Base-by-base conservation (phyloP, 2,329 filamentous ascomycete genomes). In the Cercospora sp. region DNA sequence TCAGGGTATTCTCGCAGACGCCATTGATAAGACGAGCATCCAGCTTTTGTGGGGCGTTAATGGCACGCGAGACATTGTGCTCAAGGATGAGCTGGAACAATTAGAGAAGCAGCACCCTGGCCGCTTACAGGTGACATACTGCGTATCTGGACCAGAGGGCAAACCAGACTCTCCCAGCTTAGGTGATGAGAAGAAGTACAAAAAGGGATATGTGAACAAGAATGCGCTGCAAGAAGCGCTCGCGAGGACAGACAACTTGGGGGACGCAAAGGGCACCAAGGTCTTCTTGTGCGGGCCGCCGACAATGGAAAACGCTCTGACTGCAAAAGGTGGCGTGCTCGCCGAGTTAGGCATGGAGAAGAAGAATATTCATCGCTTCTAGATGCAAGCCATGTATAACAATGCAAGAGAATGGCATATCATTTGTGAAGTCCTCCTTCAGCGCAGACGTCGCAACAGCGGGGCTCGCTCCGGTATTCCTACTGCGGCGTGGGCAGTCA, bases 201-300 rank as follows among this genome's bases (percentile, higher is more conserved):
- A 80, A 10, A 87, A 84, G 74, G 90, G 89, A 0, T 85, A 86
- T 67, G 82, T 92, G 8, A 86, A 85, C 2, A 84, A 82, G 74
- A 82, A 84, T 66, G 73, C 91, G 36, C 73, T 92, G 67, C 77
- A 82, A 69, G 81, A 86, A 69, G 82, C 80, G n/a, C 75, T 86
- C 12, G 78, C 80, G 5, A 76, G 81, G 6, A 60, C 48, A 28
- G 3, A 74, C 68, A 68, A 63, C 20, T 75, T 70, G 61, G 76
- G 76, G 3, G 76, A 78, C 61, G 75, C 66, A 33, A 78, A 79
- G 69, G 79, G 83, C 31, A 82, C 80, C 2, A 90, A 90, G 78
- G 87, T 92, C 0, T 89, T 91, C 73, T 82, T 92, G 1, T 91
- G 89, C 75, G 90, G 90, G 0, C 90, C 90, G 18, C 88, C 89